phyloP scores from a whole-genome alignment of 305 asterid genomes.

The Fraxinus velutina region DNA sequence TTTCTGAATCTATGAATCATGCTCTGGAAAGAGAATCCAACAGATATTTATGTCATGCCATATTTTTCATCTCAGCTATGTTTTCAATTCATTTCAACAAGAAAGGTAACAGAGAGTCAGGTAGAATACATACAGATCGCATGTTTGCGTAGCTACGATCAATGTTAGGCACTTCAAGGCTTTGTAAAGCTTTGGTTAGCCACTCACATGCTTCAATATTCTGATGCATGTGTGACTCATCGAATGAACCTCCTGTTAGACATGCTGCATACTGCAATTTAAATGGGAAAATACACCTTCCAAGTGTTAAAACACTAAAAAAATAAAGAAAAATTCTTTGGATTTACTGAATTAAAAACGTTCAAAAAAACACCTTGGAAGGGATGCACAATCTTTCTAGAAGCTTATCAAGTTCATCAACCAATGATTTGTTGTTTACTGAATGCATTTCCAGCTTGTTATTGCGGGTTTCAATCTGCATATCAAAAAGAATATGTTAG shows the following conservation, averaged over 20 bases:
- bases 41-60: background rate
- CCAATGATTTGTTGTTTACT: conserved; percentile 74
- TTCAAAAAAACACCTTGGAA: conserved; percentile 57
- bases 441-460: conserved; percentile 98
- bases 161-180: conserved; percentile 77
- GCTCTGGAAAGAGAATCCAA: background rate
- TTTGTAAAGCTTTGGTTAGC: conserved; percentile 67
- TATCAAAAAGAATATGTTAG: conserved; percentile 20
- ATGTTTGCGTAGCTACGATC: conserved; percentile 66
- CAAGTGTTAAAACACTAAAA: background rate
- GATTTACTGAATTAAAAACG: background rate
- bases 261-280: conserved; percentile 69
- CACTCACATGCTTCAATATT: conserved; percentile 96
- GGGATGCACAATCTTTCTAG: conserved; percentile 82
- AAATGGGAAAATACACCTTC: conserved; percentile 3
- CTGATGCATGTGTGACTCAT: conserved; percentile 88
- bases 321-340: background rate
- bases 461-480: conserved; percentile 94
- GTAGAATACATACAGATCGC: conserved; percentile 61
- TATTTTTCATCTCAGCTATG: conserved; percentile 11
- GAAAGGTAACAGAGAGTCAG: conserved; percentile 25
- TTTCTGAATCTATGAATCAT: conserved; percentile 6
- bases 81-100: conserved; percentile 13
- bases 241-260: conserved; percentile 86
- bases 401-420: conserved; percentile 94